phyloP scores from a whole-genome alignment of 2,329 filamentous ascomycete genomes.

The Fusarium sp. region DNA sequence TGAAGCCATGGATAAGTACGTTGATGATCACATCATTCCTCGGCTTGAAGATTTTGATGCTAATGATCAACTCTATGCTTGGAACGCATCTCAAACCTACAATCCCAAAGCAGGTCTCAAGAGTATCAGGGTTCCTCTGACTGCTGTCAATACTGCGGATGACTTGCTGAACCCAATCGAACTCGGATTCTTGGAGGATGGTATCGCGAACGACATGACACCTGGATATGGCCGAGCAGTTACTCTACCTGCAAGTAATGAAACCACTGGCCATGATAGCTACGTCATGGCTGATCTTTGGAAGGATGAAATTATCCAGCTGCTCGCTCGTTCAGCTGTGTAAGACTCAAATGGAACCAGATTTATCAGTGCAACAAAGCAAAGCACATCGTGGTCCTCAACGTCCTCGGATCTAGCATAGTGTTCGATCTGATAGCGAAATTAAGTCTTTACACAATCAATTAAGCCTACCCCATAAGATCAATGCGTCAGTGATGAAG shows the following conservation, averaged over 20 bases:
- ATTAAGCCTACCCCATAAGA: background rate
- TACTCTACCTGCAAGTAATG: background rate
- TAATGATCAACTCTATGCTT: constrained; percentile 23
- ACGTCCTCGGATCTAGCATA: no score
- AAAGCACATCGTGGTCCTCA: no score
- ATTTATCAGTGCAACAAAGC: no score
- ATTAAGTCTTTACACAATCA: no score
- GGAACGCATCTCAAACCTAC: constrained; percentile 14
- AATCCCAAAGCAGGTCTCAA: background rate
- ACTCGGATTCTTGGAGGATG: constrained; percentile 5
- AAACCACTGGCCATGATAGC: constrained; percentile 16
- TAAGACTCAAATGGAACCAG: no score
- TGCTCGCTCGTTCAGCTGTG: background rate
- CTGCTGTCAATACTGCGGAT: constrained; percentile 22
- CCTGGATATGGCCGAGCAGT: background rate
- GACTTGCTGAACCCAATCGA: constrained; percentile 21
- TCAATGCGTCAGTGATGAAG: constrained; percentile 18
- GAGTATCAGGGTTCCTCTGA: constrained; percentile 14
- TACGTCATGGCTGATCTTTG: constrained; percentile 24
- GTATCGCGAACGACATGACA: constrained; percentile 1
- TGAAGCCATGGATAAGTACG: background rate
- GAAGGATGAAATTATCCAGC: constrained; percentile 16
- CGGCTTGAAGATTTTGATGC: background rate
- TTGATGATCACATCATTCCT: constrained; percentile 6
- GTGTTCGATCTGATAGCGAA: no score